Base-by-base conservation (phyloP, 2,329 filamentous ascomycete species). In the Sporothrix mexicana region DNA sequence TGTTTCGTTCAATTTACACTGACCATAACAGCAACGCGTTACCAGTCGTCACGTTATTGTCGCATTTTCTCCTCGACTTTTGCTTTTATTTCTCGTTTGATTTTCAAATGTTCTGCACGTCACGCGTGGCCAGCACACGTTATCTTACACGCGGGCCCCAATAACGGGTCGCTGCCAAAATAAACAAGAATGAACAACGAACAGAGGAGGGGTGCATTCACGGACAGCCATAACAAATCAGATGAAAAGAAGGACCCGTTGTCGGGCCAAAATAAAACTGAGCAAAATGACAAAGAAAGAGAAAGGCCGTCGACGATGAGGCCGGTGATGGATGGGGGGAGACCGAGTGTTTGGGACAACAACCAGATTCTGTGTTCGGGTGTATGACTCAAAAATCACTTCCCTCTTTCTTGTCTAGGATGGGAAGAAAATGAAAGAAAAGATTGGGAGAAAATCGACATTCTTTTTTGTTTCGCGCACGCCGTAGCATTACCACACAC, bases 381-480 rank as follows among this genome's bases (percentile, higher is more conserved):
- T 41, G 47, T 68, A 55, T 68, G 66, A 53, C 23, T 53, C 66
- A 53, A 53, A 53, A 41, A n/a, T 49, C 62, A 67, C 62, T 67
- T 20, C 62, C 20, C 20, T 23, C 20, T 12, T 9, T 49, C 20
- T 2, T 2, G 47, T 49, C 12, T 23, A 30, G 36, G 51, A 9
- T 8, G 43, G 20, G 51, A 67, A 51, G 15, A 51, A 67, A 47
- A 25, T 9, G 20, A 25, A 55, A 55, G n/a, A 55, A 55, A 53
- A 53, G n/a, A 20, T 53, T 23, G 51, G 2, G 30, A 36, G 7
- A 7, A 25, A 30, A 17, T 17, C 15, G 12, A 13, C 23, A 10
- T 23, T 12, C 1, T 20, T n/a, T 23, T 41, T 2, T 45, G 59
- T 64, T 20, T 64, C 59, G 59, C 59, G n/a, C 36, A 64, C 59